Conservation (phyloP, 106 monocot genomes). For the Dendrobium officinale region DNA sequence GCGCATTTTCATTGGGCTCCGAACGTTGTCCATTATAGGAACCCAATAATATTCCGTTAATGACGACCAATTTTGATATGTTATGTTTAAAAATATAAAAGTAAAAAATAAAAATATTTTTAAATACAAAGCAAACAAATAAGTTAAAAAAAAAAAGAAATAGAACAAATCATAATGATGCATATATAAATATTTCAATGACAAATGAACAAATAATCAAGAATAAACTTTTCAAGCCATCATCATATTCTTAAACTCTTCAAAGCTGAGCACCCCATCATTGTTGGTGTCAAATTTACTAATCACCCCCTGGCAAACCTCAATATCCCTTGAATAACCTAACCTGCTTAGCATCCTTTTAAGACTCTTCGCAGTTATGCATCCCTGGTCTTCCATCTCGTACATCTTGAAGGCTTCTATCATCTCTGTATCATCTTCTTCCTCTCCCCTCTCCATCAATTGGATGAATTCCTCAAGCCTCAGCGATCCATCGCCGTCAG, state of each 20-base stretch:
- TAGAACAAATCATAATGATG: too few species aligned
- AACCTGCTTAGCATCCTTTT: slow-evolving; percentile 24
- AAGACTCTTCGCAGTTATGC: slow-evolving; percentile 44
- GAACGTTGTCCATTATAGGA: too few species aligned
- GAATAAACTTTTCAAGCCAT: slow-evolving; percentile 29
- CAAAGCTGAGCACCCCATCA: slow-evolving; percentile 55
- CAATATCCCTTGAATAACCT: slow-evolving; percentile 21
- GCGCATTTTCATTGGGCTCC: too few species aligned
- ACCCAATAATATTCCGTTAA: too few species aligned
- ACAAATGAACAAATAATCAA: too few species aligned
- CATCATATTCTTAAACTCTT: slow-evolving; percentile 67
- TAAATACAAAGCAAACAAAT: too few species aligned
- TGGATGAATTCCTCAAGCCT: slow-evolving; percentile 30
- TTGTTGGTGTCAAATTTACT: slow-evolving; percentile 38
- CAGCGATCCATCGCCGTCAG: slow-evolving; percentile 45
- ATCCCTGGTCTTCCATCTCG: slow-evolving; percentile 26
- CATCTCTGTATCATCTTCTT: slow-evolving; percentile 30
- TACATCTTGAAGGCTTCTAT: slow-evolving; percentile 45
- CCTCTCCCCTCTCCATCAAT: slow-evolving; percentile 21
- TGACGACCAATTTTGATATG: too few species aligned
- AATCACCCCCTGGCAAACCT: slow-evolving; percentile 47
- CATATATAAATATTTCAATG: too few species aligned
- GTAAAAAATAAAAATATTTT: too few species aligned
- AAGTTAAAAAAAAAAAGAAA: too few species aligned
- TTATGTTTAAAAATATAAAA: too few species aligned